Conservation (phyloP, 2,329 filamentous ascomycete genomes). For the Botrytis porri region DNA sequence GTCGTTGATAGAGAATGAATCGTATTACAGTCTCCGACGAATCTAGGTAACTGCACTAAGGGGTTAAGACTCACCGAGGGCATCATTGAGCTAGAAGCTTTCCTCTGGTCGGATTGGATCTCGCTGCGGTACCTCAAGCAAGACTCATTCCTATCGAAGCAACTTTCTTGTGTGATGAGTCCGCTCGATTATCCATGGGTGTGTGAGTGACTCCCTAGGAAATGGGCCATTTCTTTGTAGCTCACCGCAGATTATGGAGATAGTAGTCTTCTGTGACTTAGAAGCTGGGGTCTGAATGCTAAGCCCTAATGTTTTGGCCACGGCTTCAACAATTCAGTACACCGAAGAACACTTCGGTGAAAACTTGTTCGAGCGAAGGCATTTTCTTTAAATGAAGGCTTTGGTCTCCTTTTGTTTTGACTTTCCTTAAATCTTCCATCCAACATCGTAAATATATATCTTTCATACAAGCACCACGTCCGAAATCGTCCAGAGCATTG, state of each 20-base stretch:
- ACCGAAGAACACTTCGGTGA: constrained; percentile 2
- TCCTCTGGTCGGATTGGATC: not conserved
- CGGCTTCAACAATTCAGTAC: not conserved
- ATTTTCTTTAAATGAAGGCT: not conserved
- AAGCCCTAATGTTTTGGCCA: not conserved
- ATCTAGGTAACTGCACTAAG: constrained; percentile 5
- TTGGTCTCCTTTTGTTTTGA: not conserved
- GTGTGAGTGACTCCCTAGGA: not conserved
- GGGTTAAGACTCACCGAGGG: not conserved
- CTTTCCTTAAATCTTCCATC: not conserved
- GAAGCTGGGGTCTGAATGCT: not conserved
- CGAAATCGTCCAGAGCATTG: not conserved
- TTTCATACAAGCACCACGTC: not conserved
- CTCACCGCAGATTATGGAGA: not conserved
- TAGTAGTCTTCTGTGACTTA: not conserved
- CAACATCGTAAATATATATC: not conserved
- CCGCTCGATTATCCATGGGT: not conserved
- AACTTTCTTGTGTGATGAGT: not conserved
- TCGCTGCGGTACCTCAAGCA: too few species aligned
- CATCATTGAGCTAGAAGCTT: not conserved
- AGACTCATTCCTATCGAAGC: not conserved
- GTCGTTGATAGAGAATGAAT: not conserved
- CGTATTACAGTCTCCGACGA: not conserved
- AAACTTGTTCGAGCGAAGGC: not conserved
- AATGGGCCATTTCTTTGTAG: not conserved